These are phyloP conservation scores for Alternaria sp. DNA, from an alignment of 2,329 filamentous ascomycete species.

Conservation along the genomic window DNA sequence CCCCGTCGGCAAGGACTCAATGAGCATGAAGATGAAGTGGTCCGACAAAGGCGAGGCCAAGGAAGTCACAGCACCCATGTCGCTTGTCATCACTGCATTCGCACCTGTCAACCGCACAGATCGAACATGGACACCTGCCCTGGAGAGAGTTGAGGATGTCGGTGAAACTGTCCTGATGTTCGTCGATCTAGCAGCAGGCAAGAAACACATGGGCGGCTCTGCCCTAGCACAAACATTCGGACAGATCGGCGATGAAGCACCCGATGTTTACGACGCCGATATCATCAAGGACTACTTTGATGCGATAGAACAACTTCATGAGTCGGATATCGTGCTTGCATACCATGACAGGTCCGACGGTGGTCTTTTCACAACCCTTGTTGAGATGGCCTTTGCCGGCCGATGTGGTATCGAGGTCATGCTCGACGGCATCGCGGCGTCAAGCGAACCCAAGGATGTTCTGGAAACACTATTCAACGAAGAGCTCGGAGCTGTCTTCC, in stretches of 20 bases:
- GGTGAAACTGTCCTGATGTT: conserved; percentile 89
- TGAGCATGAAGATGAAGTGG: conserved; percentile 99
- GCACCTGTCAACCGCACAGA: conserved; percentile 80
- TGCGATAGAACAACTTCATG: conserved; percentile 73
- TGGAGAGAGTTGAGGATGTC: conserved; percentile 82
- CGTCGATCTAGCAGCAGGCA: conserved; percentile 84
- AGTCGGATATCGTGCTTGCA: conserved; percentile 77
- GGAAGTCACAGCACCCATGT: conserved; percentile 91
- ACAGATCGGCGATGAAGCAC: conserved; percentile 81
- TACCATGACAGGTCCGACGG: conserved; percentile 96
- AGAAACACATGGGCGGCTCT: conserved; percentile 85
- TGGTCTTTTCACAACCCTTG: conserved; percentile 86
- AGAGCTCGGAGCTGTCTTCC: conserved; percentile 94
- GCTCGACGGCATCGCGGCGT: conserved; percentile 73
- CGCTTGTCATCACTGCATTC: conserved; percentile 89
- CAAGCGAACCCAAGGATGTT: conserved; percentile 67
- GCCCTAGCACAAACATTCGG: conserved; percentile 89
- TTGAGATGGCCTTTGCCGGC: conserved; percentile 98
- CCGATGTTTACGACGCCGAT: conserved; percentile 83
- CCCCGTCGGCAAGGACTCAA: conserved; percentile 96
- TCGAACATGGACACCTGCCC: conserved; percentile 92
- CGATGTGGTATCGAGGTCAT: conserved; percentile 86
- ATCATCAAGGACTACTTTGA: conserved; percentile 90
- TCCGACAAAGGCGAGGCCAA: conserved; percentile 67
- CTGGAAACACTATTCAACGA: conserved; percentile 91